Evolutionary conservation across 2,329 filamentous ascomycete genomes (phyloP), one percentile per base, ranked within the genome.

Genomic region (Talaromyces sp.): DNA sequence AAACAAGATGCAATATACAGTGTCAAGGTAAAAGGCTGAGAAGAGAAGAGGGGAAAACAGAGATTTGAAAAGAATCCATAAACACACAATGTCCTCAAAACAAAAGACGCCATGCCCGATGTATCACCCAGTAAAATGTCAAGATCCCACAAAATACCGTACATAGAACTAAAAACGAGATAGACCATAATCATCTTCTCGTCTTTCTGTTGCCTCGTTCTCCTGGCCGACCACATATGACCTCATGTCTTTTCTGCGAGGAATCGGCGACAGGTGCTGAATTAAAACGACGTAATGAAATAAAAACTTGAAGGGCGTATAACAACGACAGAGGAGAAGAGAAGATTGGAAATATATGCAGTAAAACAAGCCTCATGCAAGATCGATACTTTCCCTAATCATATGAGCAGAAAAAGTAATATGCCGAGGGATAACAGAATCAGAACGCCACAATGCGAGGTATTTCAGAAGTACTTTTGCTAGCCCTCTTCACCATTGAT

Each of bases 321-420:
- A 43, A 45, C 6, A 60, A 60, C 25, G 48, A 60, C 58, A 60
- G 50, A 28, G 56, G 33, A 15, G 56, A 54, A 58, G 37, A 22
- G 25, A 48, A 35, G 22, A 48, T 35, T 37, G 19, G 13, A 37
- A 55, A 46, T 22, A 55, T 37, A 46, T 55, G 53, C 31, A 46
- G 41, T 45, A 55, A 55, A 55, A 55, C 53, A 55, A 46, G 43
- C 8, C 40, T 13, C 33, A 25, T 17, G 33, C n/a, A 6, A n/a
- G 17, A 35, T 39, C 36, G 31, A 33, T 28, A 6, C 3, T 43
- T 54, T 22, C 39, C 13, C 39, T 9, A 10, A 13, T 53, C 25
- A 54, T 9, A 37, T 22, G 25, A 19, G 19, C n/a, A 45, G 19
- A 43, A 11, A n/a, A 43, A 10, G 19, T 22, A 33, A 35, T 37